Percentiles rank a stretch among this genome's conserved stretches.
Evolutionary conservation across 116 monocot species (phyloP).

Genomic region (Trichopus zeylanicus): DNA sequence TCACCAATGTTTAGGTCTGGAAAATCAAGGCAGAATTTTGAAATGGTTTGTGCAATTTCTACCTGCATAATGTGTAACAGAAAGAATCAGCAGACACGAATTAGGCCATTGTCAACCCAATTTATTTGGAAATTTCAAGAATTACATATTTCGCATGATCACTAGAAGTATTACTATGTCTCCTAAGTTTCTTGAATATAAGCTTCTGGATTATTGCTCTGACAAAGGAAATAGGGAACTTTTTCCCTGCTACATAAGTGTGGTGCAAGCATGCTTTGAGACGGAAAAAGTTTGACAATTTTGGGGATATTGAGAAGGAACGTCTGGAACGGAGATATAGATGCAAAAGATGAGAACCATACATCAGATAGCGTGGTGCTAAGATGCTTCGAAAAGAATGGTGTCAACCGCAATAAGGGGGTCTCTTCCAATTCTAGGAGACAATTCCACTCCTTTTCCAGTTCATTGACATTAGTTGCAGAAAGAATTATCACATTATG

Average conservation of each 20-base stretch:
- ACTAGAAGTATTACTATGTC: not conserved
- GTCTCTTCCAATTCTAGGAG: slow-evolving; percentile 48
- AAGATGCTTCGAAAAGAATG: slow-evolving; percentile 65
- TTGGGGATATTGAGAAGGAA: not conserved
- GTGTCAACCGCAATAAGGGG: slow-evolving; percentile 34
- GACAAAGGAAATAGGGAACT: not conserved
- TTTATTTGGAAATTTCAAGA: not conserved
- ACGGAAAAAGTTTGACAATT: not conserved
- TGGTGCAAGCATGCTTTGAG: no score
- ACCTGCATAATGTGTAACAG: slow-evolving; percentile 36
- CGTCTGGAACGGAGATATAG: not conserved
- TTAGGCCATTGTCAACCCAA: no score
- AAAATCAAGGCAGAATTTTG: slow-evolving; percentile 52
- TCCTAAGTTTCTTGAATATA: not conserved
- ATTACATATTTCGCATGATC: not conserved
- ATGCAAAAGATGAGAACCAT: slow-evolving; percentile 10
- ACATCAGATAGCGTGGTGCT: slow-evolving; percentile 75
- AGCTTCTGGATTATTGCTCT: no score
- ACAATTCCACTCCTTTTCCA: slow-evolving; percentile 77
- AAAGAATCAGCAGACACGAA: not conserved
- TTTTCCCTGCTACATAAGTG: no score
- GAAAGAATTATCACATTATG: slow-evolving; percentile 74
- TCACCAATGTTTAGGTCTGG: slow-evolving; percentile 80
- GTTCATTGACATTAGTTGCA: slow-evolving; percentile 71
- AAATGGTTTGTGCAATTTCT: slow-evolving; percentile 44